phyloP scores from a whole-genome alignment of 257 asterid genomes.

The Solanum lycopersicoides region DNA sequence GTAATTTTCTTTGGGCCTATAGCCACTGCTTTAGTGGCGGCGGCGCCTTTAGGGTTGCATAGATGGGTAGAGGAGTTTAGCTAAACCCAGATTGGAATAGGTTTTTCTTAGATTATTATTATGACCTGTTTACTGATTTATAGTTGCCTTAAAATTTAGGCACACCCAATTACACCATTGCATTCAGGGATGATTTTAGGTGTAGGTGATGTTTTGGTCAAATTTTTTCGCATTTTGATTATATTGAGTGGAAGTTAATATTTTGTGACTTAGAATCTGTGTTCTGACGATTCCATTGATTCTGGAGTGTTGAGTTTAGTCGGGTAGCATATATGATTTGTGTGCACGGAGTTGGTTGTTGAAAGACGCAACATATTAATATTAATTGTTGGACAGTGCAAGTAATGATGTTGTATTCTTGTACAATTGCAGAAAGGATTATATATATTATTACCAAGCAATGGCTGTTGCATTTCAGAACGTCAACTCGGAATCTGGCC shows the following conservation, averaged over 20 bases:
- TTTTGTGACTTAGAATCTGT: too few species aligned
- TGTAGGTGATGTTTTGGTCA: neutral
- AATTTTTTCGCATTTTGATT: neutral
- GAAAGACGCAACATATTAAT: neutral
- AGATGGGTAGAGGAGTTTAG: neutral
- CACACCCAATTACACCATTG: neutral
- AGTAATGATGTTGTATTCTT: neutral
- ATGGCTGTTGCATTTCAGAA: constrained; percentile 67
- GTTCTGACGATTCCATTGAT: neutral
- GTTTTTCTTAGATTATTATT: neutral
- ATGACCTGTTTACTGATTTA: neutral
- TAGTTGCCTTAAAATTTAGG: neutral
- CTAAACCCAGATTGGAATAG: neutral
- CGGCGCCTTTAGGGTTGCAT: neutral
- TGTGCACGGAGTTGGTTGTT: neutral
- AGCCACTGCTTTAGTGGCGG: neutral
- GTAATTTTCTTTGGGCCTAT: neutral
- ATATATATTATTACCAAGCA: neutral
- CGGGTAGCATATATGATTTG: neutral
- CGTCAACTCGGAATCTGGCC: constrained; percentile 49
- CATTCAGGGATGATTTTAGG: neutral
- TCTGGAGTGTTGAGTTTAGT: neutral
- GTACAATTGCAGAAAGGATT: neutral
- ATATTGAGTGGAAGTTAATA: neutral
- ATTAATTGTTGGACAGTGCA: neutral